Base-by-base conservation (phyloP, 2,329 filamentous ascomycete species). In the Pseudonectria buxi region DNA sequence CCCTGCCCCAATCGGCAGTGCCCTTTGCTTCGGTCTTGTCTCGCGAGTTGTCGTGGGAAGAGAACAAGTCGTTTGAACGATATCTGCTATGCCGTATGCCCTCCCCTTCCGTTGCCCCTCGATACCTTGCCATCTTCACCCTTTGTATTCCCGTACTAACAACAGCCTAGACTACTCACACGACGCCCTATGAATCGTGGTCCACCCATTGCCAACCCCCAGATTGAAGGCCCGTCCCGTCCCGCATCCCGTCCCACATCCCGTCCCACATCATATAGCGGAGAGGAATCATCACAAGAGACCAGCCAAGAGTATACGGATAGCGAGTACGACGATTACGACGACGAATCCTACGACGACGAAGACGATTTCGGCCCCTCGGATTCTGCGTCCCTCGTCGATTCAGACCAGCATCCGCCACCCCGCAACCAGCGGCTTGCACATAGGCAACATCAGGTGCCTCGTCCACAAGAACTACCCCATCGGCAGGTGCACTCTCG, bases 321-420 rank as follows among this genome's bases (percentile, higher is more conserved):
- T 22, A 47, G 43, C 35, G 39, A 47, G 3, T 43, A 40, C 28
- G 50, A 59, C 25, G 56, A 59, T 49, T 56, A 64, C 14, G 60
- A 64, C 27, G 62, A 65, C 44, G 68, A 69, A 47, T 55, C 58
- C 46, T 56, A 69, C 47, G 50, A 58, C 35, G 44, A 55, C 32
- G 49, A 55, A 32, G 60, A 69, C 52, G 72, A 73, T 25, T 50
- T 78, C 44, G 69, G 73, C 3, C 75, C 75, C 11, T 71, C 68
- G 24, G 76, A 81, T 51, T 79, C 76, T 7, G 76, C 75, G 13
- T 80, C 76, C 24, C 44, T 41, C 7, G 45, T 39, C 30, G 36
- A 43, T 12, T 44, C 46, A 34, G 42, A 41, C 10, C 45, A 37
- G n/a, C 43, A 39, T 24, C 47, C 40, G 18, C 35, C 28, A 26